Base-by-base conservation (phyloP, 2,329 filamentous ascomycete species). In the Rosellinia necatrix region DNA sequence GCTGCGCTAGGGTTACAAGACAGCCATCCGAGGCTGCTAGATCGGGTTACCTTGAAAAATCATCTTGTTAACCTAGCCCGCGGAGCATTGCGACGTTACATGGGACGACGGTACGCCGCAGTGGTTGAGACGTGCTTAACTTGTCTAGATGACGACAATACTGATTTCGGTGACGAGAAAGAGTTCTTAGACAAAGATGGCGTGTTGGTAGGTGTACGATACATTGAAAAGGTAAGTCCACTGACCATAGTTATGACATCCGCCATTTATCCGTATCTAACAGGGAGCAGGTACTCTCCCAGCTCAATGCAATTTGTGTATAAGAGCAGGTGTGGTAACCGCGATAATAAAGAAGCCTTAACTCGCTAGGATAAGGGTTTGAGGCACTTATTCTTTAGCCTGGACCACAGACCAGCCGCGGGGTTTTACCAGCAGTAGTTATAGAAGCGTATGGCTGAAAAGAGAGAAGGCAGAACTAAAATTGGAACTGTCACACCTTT, bases 101-200 rank as follows among this genome's bases (percentile, higher is more conserved):
- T 71, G 64, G 68, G 67, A 10, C 32, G 42, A 6, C 64, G 56
- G 27, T 72, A 71, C 52, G 38, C 67, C 1, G 13, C 46, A 42
- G 59, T 73, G 4, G 67, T 70, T 1, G 60, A 60, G n/a, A 67
- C 61, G 6, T 72, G 70, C 44, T 57, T 73, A 6, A 70, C 70
- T 1, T 70, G 70, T 43, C 55, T 71, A n/a, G 70, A 72, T 58
- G 38, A 41, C 6, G 65, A 54, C 8, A 71, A 69, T 50, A 49
- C 49, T 7, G 63, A 68, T 35, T 72, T 71, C 53, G 68, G 66
- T 5, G 64, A 70, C 35, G 60, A 66, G 42, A 32, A 46, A 6
- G 65, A 67, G 9, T 62, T 70, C 41, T 17, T 64, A 15, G 68
- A 72, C 52, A 64, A 67, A 7, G 68, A 71, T 41, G 63, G 63